Conservation (phyloP, 2,329 filamentous ascomycete species). For the Lithohypha guttulata region DNA sequence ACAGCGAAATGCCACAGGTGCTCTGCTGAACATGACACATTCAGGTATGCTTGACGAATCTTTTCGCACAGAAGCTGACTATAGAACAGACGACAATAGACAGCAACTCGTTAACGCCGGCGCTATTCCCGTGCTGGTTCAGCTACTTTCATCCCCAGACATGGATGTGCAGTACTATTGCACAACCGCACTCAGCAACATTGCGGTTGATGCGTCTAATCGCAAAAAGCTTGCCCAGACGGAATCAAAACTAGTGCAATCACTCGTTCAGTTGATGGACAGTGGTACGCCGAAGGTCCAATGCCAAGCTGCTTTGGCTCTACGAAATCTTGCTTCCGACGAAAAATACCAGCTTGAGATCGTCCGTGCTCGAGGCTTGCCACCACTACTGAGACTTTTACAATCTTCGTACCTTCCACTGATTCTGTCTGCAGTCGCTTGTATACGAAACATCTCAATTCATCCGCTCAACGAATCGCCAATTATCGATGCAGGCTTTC, state of each 20-base stretch:
- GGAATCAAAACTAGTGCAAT: constrained; percentile 84
- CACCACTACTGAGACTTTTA: constrained; percentile 74
- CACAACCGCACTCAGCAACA: constrained; percentile 96
- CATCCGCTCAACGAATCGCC: constrained; percentile 96
- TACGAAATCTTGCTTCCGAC: constrained; percentile 91
- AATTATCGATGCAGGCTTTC: constrained; percentile 93
- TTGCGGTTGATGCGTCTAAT: constrained; percentile 87
- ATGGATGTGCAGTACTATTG: constrained; percentile 99
- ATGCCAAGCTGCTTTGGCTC: constrained; percentile 86
- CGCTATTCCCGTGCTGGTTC: constrained; percentile 93
- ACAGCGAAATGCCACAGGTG: constrained; percentile 92
- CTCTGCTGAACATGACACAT: constrained; percentile 97
- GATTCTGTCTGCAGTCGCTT: constrained; percentile 92
- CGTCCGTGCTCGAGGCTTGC: constrained; percentile 75
- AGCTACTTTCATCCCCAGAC: constrained; percentile 82
- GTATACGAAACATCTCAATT: constrained; percentile 97
- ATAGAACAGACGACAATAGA: constrained; percentile 74
- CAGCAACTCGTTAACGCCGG: constrained; percentile 95
- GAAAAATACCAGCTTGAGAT: constrained; percentile 99
- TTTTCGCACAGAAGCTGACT: constrained; percentile 2
- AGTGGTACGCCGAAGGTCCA: constrained; percentile 95
- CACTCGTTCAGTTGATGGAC: constrained; percentile 91
- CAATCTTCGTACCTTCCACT: constrained; percentile 93
- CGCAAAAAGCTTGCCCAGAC: constrained; percentile 82
- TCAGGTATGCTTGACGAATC: constrained; percentile 55